Base-by-base conservation (phyloP, 192 early-diverging fungal species). In the Chytriomyces sp. region DNA sequence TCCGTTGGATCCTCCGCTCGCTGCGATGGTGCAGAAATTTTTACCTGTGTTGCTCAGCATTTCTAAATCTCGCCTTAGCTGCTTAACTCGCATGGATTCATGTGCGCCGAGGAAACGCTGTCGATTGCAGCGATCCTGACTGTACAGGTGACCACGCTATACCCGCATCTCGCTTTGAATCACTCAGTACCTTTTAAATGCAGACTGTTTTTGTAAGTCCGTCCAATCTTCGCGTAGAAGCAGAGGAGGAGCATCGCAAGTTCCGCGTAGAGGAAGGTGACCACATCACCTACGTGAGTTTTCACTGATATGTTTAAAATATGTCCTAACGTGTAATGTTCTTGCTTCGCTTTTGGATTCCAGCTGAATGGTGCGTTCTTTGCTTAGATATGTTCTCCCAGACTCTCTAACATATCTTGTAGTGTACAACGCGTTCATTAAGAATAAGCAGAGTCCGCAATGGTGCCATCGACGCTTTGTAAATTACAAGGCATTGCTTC, bases 51-150 rank as follows among this genome's bases (percentile, higher is more conserved):
- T 77, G 73, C 10, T 39, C 41, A 34, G 28, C 30, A 5, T 14
- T 52, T 38, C 22, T 22, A 41, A 52, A 31, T 5, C 38, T 32
- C 54, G 36, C 26, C 39, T 3, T 38, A 85, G 83, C 59, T 91
- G 5, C 44, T 93, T 12, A 85, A 89, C 32, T 90, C 88, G 5
- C 75, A 76, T 41, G 76, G 74, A 7, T 90, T 89, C 58, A 78
- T 79, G 31, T 94, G 93, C 68, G 79, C 79, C 25, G 85, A 93
- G 56, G 93, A 94, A 49, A 86, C 91, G 10, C 72, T 92, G 1
- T 89, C 91, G 0, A 93, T 94, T 63, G 90, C 89, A 19, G 92
- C 93, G 0, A 90, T 93, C 88, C 54, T 93, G 32, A 86, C 88
- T 12, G 91, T 93, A 1, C 88, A 94, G 72, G 88, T 90, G 79